Evolutionary conservation across 2,329 filamentous ascomycete genomes (phyloP).

Genomic region (Dactylellina sp.): DNA sequence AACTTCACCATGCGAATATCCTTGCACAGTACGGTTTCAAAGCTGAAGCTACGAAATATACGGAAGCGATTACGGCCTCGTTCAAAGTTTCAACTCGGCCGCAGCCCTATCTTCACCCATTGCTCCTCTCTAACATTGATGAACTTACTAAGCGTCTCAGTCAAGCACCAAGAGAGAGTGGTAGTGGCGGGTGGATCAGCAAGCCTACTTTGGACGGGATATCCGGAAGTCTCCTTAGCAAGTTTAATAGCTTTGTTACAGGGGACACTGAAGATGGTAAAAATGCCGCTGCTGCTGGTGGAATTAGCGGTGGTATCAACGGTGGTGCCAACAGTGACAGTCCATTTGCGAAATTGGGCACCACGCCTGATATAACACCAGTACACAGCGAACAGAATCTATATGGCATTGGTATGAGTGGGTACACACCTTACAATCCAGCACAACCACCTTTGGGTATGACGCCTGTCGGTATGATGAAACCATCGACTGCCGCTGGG

Average conservation of each 20-base stretch:
- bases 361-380: constrained; percentile 79
- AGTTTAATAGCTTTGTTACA: constrained; percentile 95
- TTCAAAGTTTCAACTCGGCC: constrained; percentile 84
- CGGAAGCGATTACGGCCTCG: constrained; percentile 80
- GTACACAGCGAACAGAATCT: constrained; percentile 80
- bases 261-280: constrained; percentile 75
- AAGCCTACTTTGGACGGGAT: constrained; percentile 97
- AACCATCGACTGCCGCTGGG: constrained; percentile 54
- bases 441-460: constrained; percentile 45
- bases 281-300: constrained; percentile 65
- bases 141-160: constrained; percentile 85
- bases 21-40: constrained; percentile 86
- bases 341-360: constrained; percentile 83
- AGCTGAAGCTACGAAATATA: constrained; percentile 88
- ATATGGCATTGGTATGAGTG: constrained; percentile 68
- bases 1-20: constrained; percentile 84
- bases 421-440: constrained; percentile 44
- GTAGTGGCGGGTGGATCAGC: constrained; percentile 80
- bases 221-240: constrained; percentile 87
- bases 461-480: constrained; percentile 50
- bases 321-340: constrained; percentile 75
- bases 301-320: constrained; percentile 60
- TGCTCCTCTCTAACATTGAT: constrained; percentile 80
- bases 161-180: constrained; percentile 84
- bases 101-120: constrained; percentile 85